Base-by-base conservation (phyloP, 805 yeast genomes). In the Yarrowia sp. region DNA sequence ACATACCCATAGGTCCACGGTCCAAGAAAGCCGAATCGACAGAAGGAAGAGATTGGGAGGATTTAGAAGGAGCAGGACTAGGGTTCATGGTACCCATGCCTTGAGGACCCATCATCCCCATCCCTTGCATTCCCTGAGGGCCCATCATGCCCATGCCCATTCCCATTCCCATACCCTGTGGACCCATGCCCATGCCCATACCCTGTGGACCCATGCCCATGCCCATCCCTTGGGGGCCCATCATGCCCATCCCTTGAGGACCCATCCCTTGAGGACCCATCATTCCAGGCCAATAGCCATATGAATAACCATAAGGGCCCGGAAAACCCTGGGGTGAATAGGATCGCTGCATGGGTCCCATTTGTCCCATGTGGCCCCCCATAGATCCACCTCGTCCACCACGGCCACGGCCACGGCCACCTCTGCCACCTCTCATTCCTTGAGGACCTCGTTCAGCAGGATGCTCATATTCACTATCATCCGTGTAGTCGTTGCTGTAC, bases 381-480 rank as follows among this genome's bases (percentile, higher is more conserved):
- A 28, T 46, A 4, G 22, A 19, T n/a, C 43, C 58, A 12, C 56
- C 56, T 21, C 58, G 19, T n/a, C 59, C 59, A 2, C 46, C 46
- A 1, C 61, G 19, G 10, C 43, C 33, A 14, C 56, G 40, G 2
- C 56, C 52, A 0, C 52, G 22, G 2, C 30, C 48, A 16, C 30
- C 48, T 24, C 48, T 24, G 16, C 48, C 48, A 22, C 58, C 58
- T n/a, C 58, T 21, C 4, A n/a, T 32, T 6, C 22, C 59, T 49
- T 10, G 14, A 12, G 22, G 21, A 9, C 41, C 46, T 17, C 44
- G n/a, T 19, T 54, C 46, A 38, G 44, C 26, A 5, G 19, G 9
- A 2, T 54, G 44, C 7, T 58, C 63, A 32, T 58, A 58, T 41
- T 58, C 63, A 32, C 63, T 58, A 26, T 58, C 63, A 24, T 58